Conservation (phyloP, 202 grass and related monocot genomes). For the Dendrocalamus latiflorus region DNA sequence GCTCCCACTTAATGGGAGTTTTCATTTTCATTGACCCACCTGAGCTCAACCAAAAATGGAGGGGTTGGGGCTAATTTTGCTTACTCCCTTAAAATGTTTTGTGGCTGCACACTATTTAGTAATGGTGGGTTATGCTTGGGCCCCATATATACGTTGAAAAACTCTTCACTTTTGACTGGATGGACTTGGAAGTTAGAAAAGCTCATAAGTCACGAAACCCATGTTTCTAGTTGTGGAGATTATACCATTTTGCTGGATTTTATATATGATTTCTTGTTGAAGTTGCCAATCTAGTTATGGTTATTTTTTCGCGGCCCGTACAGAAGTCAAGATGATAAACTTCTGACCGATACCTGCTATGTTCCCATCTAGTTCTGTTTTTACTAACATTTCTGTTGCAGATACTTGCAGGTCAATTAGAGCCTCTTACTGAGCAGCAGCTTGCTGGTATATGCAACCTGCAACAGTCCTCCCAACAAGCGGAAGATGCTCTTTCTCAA, state of each 20-base stretch:
- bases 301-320: background rate
- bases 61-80: background rate
- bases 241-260: background rate
- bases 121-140: background rate
- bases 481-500: conserved; percentile 89
- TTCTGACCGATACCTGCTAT: background rate
- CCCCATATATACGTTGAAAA: background rate
- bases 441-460: conserved; percentile 72
- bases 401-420: conserved; percentile 71
- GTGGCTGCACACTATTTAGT: background rate
- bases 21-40: background rate
- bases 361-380: conserved; percentile 7
- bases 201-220: background rate
- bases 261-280: background rate
- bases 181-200: background rate
- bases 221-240: background rate
- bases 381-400: conserved; percentile 30
- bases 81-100: background rate
- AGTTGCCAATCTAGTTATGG: background rate
- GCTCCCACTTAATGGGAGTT: background rate
- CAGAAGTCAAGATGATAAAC: background rate
- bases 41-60: no score
- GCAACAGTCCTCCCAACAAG: conserved; percentile 84
- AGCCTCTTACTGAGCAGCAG: conserved; percentile 80
- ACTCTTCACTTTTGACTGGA: background rate